Evolutionary conservation across 371 early-diverging fungal species (phyloP).

Genomic region (Apophysomyces sp.): DNA sequence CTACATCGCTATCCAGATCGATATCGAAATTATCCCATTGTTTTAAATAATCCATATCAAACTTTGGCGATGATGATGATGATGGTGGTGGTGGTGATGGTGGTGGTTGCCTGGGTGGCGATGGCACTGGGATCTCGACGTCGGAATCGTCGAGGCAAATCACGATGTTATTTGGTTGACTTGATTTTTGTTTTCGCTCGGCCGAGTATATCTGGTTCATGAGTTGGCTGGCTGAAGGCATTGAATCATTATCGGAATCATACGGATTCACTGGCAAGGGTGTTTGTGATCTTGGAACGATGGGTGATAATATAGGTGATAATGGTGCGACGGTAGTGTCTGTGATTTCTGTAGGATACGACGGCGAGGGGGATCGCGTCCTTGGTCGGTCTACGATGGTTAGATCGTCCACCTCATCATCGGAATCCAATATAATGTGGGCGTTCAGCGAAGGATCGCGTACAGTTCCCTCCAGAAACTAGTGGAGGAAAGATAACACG

Average conservation of each 20-base stretch:
- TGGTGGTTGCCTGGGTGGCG: background rate
- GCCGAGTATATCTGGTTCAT: conserved; percentile 7
- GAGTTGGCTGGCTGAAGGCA: conserved; percentile 13
- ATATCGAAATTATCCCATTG: background rate
- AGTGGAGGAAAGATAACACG: background rate
- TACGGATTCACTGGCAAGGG: background rate
- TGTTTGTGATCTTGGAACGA: background rate
- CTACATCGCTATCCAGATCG: background rate
- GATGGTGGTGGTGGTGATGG: too few relatives aligned
- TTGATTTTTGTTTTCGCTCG: background rate
- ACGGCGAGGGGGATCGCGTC: background rate
- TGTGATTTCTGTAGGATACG: background rate
- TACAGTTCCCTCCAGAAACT: conserved; percentile 43
- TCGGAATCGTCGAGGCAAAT: background rate
- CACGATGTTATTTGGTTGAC: background rate
- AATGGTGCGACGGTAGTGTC: background rate
- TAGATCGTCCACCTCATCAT: conserved; percentile 12
- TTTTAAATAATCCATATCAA: background rate
- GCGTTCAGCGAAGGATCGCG: conserved; percentile 21
- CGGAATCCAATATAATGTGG: conserved; percentile 19
- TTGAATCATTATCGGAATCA: conserved; percentile 11
- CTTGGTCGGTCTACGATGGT: background rate
- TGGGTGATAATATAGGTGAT: background rate
- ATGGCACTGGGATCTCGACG: background rate
- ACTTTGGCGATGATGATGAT: background rate